Conservation (phyloP, 2,329 filamentous ascomycete species). For the Colletotrichum navitas region DNA sequence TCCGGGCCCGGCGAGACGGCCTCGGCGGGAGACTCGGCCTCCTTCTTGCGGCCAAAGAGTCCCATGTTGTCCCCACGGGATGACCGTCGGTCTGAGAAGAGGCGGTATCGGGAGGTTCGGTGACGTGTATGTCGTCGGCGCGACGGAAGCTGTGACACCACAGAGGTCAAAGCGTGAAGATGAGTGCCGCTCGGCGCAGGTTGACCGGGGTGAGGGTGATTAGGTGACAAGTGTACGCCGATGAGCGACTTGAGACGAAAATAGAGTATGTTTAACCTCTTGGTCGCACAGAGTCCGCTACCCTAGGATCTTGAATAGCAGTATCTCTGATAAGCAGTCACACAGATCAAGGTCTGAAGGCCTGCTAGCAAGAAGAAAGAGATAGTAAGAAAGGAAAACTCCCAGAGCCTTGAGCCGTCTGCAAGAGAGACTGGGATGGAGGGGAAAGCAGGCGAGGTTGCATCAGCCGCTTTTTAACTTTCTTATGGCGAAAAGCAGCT, state of each 20-base stretch:
- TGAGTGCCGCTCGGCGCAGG: background rate
- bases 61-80: conserved; percentile 10
- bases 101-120: background rate
- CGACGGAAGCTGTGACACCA: background rate
- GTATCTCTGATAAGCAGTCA: background rate
- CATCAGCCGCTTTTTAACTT: conserved; percentile 34
- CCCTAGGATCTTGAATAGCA: background rate
- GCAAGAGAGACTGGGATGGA: background rate
- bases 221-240: background rate
- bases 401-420: background rate
- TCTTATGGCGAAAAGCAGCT: conserved; percentile 13
- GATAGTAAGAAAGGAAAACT: background rate
- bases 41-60: conserved; percentile 20
- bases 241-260: background rate
- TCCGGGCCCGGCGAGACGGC: conserved; percentile 2
- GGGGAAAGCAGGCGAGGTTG: conserved; percentile 24
- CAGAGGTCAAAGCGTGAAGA: conserved; percentile 15
- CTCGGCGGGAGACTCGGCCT: conserved; percentile 19
- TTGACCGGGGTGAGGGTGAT: conserved; percentile 1
- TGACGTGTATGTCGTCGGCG: conserved; percentile 3
- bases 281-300: background rate
- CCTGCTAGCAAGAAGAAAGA: background rate
- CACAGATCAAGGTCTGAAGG: background rate
- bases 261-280: background rate
- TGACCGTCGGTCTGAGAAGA: background rate